Base-by-base conservation (phyloP, 148 eudicot species). In the Pharnaceum exiguum region DNA sequence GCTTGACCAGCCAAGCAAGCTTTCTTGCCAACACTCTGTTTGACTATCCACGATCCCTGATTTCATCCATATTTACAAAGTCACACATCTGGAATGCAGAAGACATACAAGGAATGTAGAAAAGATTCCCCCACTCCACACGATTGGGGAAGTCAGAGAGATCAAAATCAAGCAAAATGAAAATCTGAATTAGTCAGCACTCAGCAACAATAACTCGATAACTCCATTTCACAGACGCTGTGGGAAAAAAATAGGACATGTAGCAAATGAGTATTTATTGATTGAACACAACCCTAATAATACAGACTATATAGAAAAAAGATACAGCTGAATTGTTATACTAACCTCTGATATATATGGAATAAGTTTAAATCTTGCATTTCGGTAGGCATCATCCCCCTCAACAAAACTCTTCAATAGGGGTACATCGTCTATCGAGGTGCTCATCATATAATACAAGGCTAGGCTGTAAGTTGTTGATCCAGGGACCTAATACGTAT, bases 41-140 rank as follows among this genome's bases (percentile, higher is more conserved):
- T 84, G 48, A 84, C 86, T 73, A 84, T 78, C 90, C 90, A 84
- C 60, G 86, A 74, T 7, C 86, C 90, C 86, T 84, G 76, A 16
- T 44, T 68, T 21, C 51, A 50, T 23, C 46, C 22, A 55, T 10
- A 36, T 12, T 6, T 7, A 55, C 19, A 26, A 3, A 33, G 50
- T 55, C 28, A 43, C 43, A 24, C 68, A 40, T 44, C 18, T 43
- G 39, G 28, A 16, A 42, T 24, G 3, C 17, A 10, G 40, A 2
- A n/a, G n/a, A 52, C 33, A 10, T 6, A 17, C 13, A 7, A 42
- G 15, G 11, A 30, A 60, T 16, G 21, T 12, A 42, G n/a, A 23
- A 56, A 6, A 24, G 38, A 11, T 12, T 44, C 13, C 24, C 12
- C 45, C 9, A 25, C 7, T 3, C 36, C 13, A 47, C 16, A 47